Evolutionary conservation across 1,139 yeast genomes (phyloP), one percentile per base, ranked within the genome.

Genomic region (Nematodospora anomalae): DNA sequence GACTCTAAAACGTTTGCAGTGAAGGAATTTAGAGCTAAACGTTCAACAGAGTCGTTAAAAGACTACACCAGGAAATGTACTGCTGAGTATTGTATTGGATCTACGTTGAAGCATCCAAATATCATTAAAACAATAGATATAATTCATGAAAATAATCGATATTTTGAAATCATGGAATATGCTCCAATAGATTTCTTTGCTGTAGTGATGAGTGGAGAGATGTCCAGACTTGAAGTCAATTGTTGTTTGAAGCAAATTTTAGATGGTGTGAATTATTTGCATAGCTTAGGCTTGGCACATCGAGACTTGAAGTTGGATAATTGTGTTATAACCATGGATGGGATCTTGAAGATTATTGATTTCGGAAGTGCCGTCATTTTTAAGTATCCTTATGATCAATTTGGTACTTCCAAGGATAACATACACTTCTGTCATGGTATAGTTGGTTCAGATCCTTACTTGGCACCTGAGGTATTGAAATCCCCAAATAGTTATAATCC

Each of bases 161-260:
- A 87, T 55, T 92, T 81, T 58, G 97, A 94, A 60, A 90, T 94
- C 33, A 92, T 94, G 98, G 98, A 94, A 58, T 94, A 87, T 57
- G 94, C 97, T 41, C 97, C 96, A 14, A 85, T 84, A 42, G 99
- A 94, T 62, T 84, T 90, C 57, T 94, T 94, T 65, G 96, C 97
- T 2, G 90, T 92, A 33, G 98, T 94, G 28, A 94, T 94, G 99
- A 84, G 95, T 35, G 96, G 96, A 29, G 79, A 83, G 50, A 89
- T 94, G 97, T 70, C 86, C 11, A 71, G 83, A 46, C 79, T 75
- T 33, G 97, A 94, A 60, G 78, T 92, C 23, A 83, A 86, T 53
- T 90, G 97, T 56, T 87, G 96, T 55, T 80, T 90, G 55, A 85
- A 83, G 55, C 98, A 94, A 62, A 76, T 94, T 26, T 63, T 86